Conservation (phyloP, 2,329 filamentous ascomycete species). For the Phaeosphaeriaceae sp. region DNA sequence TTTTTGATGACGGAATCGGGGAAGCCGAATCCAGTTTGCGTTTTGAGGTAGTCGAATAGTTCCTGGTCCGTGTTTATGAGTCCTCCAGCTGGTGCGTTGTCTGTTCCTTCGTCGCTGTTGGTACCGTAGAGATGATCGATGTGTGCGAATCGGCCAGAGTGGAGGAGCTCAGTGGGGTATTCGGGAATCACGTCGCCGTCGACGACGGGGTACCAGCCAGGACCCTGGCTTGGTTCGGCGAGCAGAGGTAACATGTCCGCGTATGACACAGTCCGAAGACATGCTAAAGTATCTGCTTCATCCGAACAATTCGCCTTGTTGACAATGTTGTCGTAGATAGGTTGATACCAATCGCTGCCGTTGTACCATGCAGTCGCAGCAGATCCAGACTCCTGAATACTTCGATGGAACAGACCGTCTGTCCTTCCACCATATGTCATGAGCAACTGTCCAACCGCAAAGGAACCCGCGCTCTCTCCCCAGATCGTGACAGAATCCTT, state of each 20-base stretch:
- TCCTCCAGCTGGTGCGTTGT: constrained; percentile 61
- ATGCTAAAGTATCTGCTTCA: constrained; percentile 48
- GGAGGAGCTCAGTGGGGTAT: constrained; percentile 62
- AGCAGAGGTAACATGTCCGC: constrained; percentile 63
- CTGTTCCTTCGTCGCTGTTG: constrained; percentile 71
- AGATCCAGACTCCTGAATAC: constrained; percentile 47
- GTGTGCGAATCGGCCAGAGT: constrained; percentile 66
- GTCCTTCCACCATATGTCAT: constrained; percentile 44
- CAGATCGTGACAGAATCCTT: constrained; percentile 55
- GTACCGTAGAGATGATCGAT: constrained; percentile 69
- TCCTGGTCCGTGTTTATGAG: constrained; percentile 64
- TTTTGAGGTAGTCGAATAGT: constrained; percentile 46
- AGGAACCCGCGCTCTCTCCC: constrained; percentile 56
- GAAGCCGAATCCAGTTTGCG: constrained; percentile 42
- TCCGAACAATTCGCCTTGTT: constrained; percentile 64
- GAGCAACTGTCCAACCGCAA: constrained; percentile 46
- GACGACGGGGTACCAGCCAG: constrained; percentile 55
- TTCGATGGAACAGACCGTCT: constrained; percentile 45
- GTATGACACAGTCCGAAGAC: constrained; percentile 68
- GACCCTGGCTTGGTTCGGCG: constrained; percentile 49
- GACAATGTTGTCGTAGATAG: constrained; percentile 46
- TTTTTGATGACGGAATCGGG: constrained; percentile 38
- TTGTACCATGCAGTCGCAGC: constrained; percentile 50
- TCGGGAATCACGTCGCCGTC: constrained; percentile 66
- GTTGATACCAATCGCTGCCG: constrained; percentile 58